These are phyloP conservation scores for Talaromyces sp. DNA, from an alignment of 2,329 filamentous ascomycete genomes.

Conservation along the genomic window DNA sequence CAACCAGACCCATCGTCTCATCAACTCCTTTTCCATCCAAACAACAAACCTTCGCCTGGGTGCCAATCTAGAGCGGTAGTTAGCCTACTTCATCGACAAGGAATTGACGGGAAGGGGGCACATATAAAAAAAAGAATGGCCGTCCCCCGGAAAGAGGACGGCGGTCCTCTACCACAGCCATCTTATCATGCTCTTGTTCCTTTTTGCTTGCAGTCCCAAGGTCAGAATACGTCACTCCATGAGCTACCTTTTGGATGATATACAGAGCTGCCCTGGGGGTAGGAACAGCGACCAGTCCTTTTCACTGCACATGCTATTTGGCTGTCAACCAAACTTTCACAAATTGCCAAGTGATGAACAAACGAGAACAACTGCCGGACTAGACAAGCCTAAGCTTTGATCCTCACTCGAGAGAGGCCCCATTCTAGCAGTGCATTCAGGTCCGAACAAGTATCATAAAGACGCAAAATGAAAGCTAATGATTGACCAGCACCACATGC, in stretches of 20 bases:
- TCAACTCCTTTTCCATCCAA: neutral
- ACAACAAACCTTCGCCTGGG: neutral
- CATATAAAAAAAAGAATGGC: conserved; percentile 35
- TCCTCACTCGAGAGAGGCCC: conserved; percentile 90
- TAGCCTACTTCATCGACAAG: conserved; percentile 16
- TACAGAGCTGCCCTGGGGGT: neutral
- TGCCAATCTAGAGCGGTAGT: conserved; percentile 20
- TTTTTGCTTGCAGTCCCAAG: neutral
- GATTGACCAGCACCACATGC: conserved; percentile 7
- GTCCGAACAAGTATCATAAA: neutral
- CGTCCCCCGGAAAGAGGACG: conserved; percentile 22
- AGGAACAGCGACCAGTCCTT: neutral
- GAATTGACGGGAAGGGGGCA: conserved; percentile 14
- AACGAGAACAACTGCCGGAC: conserved; percentile 22
- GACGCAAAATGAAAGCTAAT: conserved; percentile 4
- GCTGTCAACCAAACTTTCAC: conserved; percentile 3
- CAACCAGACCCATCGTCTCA: neutral
- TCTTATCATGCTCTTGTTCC: neutral
- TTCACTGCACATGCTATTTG: neutral
- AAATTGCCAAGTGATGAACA: conserved; percentile 6
- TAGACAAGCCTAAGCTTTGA: conserved; percentile 94
- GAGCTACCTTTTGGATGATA: neutral
- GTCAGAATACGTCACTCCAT: neutral
- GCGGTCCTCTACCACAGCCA: conserved; percentile 16
- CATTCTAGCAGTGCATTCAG: conserved; percentile 17